Base-by-base conservation (phyloP, 805 yeast species). In the Dipodascopsis tothii region DNA sequence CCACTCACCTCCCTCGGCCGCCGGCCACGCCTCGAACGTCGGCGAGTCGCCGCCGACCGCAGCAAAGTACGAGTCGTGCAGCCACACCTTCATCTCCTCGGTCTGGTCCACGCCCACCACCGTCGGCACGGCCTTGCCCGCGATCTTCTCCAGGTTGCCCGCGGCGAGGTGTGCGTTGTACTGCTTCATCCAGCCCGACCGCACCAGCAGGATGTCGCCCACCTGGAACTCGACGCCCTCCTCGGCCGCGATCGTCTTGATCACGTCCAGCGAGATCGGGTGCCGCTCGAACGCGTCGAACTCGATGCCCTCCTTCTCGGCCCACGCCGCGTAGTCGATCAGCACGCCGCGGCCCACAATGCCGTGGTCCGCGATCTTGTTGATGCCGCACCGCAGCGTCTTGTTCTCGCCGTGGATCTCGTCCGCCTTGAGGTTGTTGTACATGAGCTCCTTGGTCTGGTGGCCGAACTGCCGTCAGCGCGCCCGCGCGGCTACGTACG, bases 331-430 rank as follows among this genome's bases (percentile, higher is more conserved):
- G 40, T 57, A 62, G 50, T 62, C 67, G 2, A 62, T 41, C 25
- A 62, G 46, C 14, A 62, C 62, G 2, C 67, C 67, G 11, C 67
- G 51, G 6, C 64, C 62, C 17, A 58, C 64, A 30, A 62, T 60
- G 2, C 67, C 67, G 33, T 56, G 45, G 5, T 41, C 27, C 11
- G 41, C 39, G 19, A 52, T 44, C 17, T 44, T 56, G 41, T 48
- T 56, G 46, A 51, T 54, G 19, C 56, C 57, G 40, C 50, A 51
- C 27, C 48, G 36, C 1, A 44, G 34, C 14, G 54, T 28, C 35
- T 36, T 39, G 16, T 44, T 35, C 11, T 40, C 43, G 1, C 52
- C 56, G 22, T 43, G 21, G 32, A 60, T 51, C 22, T 60, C 56
- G 17, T 40, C 51, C 11, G 50, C 45, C 9, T 44, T 50, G 41